A percentile compares a stretch with the other conserved stretches of the same genome.
Evolutionary conservation across 129 eudicot genomes (phyloP).

Genomic region (Pulicaria dysenterica): DNA sequence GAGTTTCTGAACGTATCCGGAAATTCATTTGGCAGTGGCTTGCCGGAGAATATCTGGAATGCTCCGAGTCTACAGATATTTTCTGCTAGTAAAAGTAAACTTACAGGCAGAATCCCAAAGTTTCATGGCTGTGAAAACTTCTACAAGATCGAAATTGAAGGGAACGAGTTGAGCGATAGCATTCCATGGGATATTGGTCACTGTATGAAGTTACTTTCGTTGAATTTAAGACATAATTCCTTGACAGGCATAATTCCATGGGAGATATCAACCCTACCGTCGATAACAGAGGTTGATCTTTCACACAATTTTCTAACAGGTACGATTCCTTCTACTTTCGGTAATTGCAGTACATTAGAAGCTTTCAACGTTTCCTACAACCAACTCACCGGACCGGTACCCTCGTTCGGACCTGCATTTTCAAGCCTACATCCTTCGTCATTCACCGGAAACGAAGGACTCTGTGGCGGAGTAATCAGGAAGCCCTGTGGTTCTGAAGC

Average conservation of each 20-base stretch:
- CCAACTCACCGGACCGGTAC: constrained; percentile 81
- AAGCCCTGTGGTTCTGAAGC: constrained; percentile 55
- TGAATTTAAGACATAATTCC: constrained; percentile 57
- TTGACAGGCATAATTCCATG: constrained; percentile 94
- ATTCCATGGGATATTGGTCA: constrained; percentile 95
- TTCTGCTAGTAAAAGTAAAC: constrained; percentile 54
- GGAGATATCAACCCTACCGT: constrained; percentile 90
- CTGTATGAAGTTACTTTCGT: constrained; percentile 70
- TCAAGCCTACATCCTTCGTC: constrained; percentile 83
- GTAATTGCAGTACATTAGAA: constrained; percentile 82
- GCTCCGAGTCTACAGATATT: constrained; percentile 75
- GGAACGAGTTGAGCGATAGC: constrained; percentile 62
- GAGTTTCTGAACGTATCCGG: constrained; percentile 67
- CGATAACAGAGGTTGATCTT: constrained; percentile 84
- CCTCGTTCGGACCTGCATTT: constrained; percentile 64
- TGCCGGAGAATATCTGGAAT: constrained; percentile 81
- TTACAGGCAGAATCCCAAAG: constrained; percentile 72
- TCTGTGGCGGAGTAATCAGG: constrained; percentile 58
- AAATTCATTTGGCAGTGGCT: constrained; percentile 44
- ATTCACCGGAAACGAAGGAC: constrained; percentile 75
- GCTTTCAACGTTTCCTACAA: constrained; percentile 84
- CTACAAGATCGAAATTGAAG: constrained; percentile 74
- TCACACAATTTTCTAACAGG: constrained; percentile 76
- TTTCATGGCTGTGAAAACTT: constrained; percentile 71
- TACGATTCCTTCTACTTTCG: constrained; percentile 80